Base-by-base conservation (phyloP, 2,329 filamentous ascomycete species). In the Ophiostoma populinum region DNA sequence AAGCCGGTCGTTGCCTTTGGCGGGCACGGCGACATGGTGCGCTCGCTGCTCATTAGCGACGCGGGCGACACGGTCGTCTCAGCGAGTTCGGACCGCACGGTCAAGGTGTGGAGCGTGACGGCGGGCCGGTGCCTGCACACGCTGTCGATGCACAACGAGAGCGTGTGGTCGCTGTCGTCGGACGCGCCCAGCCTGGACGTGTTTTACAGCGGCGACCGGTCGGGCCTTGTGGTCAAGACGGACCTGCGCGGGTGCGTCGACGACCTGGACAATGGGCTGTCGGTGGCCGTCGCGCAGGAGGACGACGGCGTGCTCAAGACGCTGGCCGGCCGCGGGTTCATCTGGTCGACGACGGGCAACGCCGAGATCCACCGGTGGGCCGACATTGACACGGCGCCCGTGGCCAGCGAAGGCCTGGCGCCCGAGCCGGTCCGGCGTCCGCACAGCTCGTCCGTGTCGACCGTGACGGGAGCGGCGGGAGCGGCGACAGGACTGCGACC, bases 81-180 rank as follows among this genome's bases (percentile, higher is more conserved):
- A 1, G 86, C 83, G 11, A 93, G 86, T 46, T 87, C 87, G 2
- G 90, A 98, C 53, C 85, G 92, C 57, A 95, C 90, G 0, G 78
- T 98, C 60, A 98, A 98, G 59, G 74, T 95, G 39, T 98, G 90
- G 90, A 94, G 86, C 45, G 76, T 95, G 46, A 90, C 81, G 9
- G 87, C 85, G 16, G 90, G 90, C 37, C 70, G 90, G 46, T 98
- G 90, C 63, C 87, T 95, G 78, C 83, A 94, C 56, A 98, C 90
- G 1, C 69, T 98, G 47, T 94, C 86, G 36, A 98, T 98, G 90
- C 90, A 98, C 58, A 92, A 92, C 51, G 85, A 93, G 51, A 94
- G 86, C 51, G 82, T 98, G 16, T 98, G 90, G 90, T 92, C 83
- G 2, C 64, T 98, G 16, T 92, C 80, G 55, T 94, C 90, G 0